phyloP scores from a whole-genome alignment of 371 early-diverging fungal species.

The Mortierella sp. region DNA sequence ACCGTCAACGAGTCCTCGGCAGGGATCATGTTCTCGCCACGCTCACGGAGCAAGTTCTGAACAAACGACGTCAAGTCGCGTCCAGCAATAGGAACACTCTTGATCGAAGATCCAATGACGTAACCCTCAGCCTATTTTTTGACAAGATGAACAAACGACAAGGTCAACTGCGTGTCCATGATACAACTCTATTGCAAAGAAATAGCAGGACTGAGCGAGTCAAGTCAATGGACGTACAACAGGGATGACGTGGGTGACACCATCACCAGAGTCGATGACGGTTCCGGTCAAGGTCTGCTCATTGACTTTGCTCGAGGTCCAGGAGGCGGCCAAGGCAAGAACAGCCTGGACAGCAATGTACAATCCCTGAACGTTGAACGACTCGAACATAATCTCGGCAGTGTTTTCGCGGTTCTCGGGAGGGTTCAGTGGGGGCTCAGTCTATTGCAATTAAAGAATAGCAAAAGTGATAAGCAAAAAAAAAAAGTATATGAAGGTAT shows the following conservation, averaged over 20 bases:
- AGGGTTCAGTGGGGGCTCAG: slow-evolving; percentile 92
- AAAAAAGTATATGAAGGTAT: neutral
- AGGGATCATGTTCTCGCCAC: slow-evolving; percentile 93
- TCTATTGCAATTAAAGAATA: slow-evolving; percentile 59
- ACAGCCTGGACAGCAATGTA: slow-evolving; percentile 97
- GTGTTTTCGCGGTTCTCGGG: slow-evolving; percentile 96
- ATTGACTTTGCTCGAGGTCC: slow-evolving; percentile 84
- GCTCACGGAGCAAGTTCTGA: slow-evolving; percentile 95
- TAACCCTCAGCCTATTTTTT: slow-evolving; percentile 92
- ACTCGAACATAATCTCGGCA: slow-evolving; percentile 95
- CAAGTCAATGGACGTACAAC: slow-evolving; percentile 72
- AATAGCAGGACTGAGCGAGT: neutral
- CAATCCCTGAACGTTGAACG: slow-evolving; percentile 90
- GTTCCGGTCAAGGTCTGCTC: slow-evolving; percentile 95
- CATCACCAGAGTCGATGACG: slow-evolving; percentile 98
- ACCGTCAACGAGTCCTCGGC: slow-evolving; percentile 96
- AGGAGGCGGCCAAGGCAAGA: slow-evolving; percentile 90
- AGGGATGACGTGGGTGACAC: slow-evolving; percentile 99
- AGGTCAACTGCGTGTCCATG: neutral
- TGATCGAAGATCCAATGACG: slow-evolving; percentile 97
- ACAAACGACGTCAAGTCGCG: slow-evolving; percentile 97
- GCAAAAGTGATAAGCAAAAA: neutral
- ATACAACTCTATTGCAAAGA: neutral
- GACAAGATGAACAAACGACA: neutral
- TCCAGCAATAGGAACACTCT: slow-evolving; percentile 98